Conservation (phyloP, 139 green algal species). For the Tetradesmus lagerheimii region DNA sequence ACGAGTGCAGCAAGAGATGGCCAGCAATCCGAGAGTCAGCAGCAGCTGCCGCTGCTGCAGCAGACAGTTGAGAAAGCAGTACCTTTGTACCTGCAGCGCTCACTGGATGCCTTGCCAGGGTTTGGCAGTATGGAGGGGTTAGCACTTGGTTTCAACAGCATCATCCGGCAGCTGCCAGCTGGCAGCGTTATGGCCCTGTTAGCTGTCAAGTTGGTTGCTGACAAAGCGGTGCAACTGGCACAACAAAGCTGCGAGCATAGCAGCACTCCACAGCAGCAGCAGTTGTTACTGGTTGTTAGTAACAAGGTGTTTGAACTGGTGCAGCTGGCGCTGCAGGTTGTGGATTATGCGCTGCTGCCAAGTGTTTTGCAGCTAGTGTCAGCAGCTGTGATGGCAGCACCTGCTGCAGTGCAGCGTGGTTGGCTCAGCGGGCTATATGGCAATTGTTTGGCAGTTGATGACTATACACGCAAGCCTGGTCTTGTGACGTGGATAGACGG, state of each 20-base stretch:
- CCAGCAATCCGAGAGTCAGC: not conserved
- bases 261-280: not conserved
- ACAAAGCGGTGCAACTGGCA: not conserved
- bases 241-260: slow-evolving; percentile 10
- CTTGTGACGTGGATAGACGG: slow-evolving; percentile 19
- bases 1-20: not conserved
- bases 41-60: not conserved
- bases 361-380: not conserved
- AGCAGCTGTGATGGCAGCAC: not conserved
- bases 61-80: slow-evolving; percentile 7
- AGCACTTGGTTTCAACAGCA: slow-evolving; percentile 15
- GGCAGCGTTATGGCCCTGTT: slow-evolving; percentile 17
- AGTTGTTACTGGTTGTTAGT: not conserved
- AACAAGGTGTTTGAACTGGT: slow-evolving; percentile 34
- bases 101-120: not conserved
- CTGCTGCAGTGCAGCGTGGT: not conserved
- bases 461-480: slow-evolving; percentile 19
- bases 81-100: slow-evolving; percentile 9
- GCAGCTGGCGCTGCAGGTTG: not conserved
- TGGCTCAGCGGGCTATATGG: slow-evolving; percentile 14
- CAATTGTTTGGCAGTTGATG: not conserved
- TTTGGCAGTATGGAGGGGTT: slow-evolving; percentile 37
- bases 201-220: not conserved
- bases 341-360: slow-evolving; percentile 20
- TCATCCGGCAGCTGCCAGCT: slow-evolving; percentile 13